Conservation (phyloP, 2,329 filamentous ascomycete genomes). For the Meredithiella fracta region DNA sequence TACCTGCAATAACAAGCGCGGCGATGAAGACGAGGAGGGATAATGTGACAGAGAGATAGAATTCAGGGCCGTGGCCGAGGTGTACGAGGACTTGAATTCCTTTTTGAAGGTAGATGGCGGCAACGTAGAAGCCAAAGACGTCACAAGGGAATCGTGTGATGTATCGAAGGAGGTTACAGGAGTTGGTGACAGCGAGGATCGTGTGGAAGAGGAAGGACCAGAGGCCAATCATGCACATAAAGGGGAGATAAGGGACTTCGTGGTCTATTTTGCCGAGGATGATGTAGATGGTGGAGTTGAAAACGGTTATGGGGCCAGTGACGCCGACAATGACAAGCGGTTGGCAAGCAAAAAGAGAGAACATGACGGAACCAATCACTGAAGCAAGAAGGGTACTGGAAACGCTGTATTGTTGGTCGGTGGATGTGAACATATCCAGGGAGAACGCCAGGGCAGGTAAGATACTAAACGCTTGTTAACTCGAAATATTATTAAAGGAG, state of each 20-base stretch:
- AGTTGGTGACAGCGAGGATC: slow-evolving; percentile 67
- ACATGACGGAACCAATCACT: slow-evolving; percentile 67
- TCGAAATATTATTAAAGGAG: slow-evolving; percentile 2
- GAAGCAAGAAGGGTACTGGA: slow-evolving; percentile 83
- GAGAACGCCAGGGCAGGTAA: slow-evolving; percentile 77
- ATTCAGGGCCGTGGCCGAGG: slow-evolving; percentile 48
- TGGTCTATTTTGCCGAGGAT: slow-evolving; percentile 51
- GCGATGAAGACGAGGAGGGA: slow-evolving; percentile 62
- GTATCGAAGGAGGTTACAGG: slow-evolving; percentile 75
- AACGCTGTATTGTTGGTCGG: slow-evolving; percentile 67
- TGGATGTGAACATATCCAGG: slow-evolving; percentile 85
- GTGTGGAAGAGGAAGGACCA: slow-evolving; percentile 79
- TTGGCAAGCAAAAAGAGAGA: slow-evolving; percentile 63
- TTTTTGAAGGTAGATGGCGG: slow-evolving; percentile 82
- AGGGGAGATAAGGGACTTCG: slow-evolving; percentile 67
- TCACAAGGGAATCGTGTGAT: slow-evolving; percentile 86
- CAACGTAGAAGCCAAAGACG: slow-evolving; percentile 87
- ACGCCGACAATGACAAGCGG: slow-evolving; percentile 84
- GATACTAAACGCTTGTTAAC: slow-evolving; percentile 39
- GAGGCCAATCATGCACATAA: slow-evolving; percentile 85
- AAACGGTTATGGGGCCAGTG: slow-evolving; percentile 80
- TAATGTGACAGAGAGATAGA: slow-evolving; percentile 67
- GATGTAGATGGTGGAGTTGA: slow-evolving; percentile 87
- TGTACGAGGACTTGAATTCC: slow-evolving; percentile 70
- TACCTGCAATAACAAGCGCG: slow-evolving; percentile 55